A percentile compares a stretch with the other conserved stretches of the same genome.
Evolutionary conservation across 2,329 filamentous ascomycete species (phyloP).

Genomic region (Arthrobotrys pseudoclavata): DNA sequence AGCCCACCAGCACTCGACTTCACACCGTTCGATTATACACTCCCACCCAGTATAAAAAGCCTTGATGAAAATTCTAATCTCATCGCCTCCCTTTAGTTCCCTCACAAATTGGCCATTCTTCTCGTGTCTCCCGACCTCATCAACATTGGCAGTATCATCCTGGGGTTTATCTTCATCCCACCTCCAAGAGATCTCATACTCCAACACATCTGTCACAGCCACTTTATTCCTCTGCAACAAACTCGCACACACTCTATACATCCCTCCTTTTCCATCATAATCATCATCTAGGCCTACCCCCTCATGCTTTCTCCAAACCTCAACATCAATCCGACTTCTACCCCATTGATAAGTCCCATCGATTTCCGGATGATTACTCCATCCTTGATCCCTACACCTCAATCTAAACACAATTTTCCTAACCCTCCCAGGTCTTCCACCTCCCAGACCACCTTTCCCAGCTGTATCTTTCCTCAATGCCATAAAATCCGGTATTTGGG

Average conservation of each 20-base stretch:
- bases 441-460: conserved; percentile 37
- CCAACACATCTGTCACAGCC: neutral
- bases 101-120: conserved; percentile 41
- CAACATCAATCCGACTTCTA: conserved; percentile 50
- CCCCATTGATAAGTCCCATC: conserved; percentile 19
- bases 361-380: conserved; percentile 35
- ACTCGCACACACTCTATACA: neutral
- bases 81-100: conserved; percentile 47
- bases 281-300: neutral
- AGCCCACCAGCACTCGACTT: conserved; percentile 60
- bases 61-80: conserved; percentile 58
- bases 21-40: conserved; percentile 54
- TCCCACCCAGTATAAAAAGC: conserved; percentile 58
- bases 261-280: neutral
- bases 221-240: conserved; percentile 41
- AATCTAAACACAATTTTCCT: conserved; percentile 37
- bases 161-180: conserved; percentile 30
- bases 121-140: neutral
- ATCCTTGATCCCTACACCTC: conserved; percentile 43
- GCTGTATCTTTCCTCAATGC: conserved; percentile 32
- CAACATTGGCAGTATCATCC: conserved; percentile 36
- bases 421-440: conserved; percentile 40
- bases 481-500: conserved; percentile 33
- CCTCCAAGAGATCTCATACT: conserved; percentile 39
- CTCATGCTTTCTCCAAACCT: conserved; percentile 30